phyloP scores from a whole-genome alignment of 2,329 filamentous ascomycete species.

The Graphiopsis chlorocephala region DNA sequence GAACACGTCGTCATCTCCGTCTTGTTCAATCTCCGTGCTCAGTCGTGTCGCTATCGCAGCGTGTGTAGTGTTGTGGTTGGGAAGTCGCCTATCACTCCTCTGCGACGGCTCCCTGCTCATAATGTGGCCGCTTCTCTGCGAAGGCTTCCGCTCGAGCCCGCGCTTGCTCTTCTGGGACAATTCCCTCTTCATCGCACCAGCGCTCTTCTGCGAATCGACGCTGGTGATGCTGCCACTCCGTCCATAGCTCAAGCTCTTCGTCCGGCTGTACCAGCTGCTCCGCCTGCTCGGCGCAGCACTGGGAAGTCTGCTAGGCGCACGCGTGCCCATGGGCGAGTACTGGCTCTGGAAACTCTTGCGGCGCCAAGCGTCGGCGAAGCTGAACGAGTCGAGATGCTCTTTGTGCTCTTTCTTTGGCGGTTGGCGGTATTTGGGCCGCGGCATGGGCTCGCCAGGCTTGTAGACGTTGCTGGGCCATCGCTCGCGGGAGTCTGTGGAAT shows the following conservation, averaged over 20 bases:
- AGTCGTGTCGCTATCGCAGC: constrained; percentile 28
- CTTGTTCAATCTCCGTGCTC: constrained; percentile 39
- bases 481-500: constrained; percentile 28
- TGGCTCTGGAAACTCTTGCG: constrained; percentile 43
- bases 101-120: constrained; percentile 1
- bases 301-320: constrained; percentile 38
- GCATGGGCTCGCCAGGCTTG: constrained; percentile 52
- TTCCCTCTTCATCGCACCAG: neutral
- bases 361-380: constrained; percentile 47
- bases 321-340: constrained; percentile 50
- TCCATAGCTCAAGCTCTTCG: constrained; percentile 8
- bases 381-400: constrained; percentile 48
- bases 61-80: neutral
- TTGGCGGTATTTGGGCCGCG: constrained; percentile 49
- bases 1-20: constrained; percentile 46
- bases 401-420: constrained; percentile 51
- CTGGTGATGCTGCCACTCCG: constrained; percentile 14
- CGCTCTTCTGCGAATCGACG: constrained; percentile 10
- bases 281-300: constrained; percentile 22
- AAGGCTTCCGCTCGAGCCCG: neutral
- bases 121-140: neutral
- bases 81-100: neutral
- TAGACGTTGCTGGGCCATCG: constrained; percentile 46
- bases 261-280: constrained; percentile 28
- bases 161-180: constrained; percentile 1